Evolutionary conservation across 495 filamentous ascomycete species (phyloP), one percentile per base, ranked within the genome.

Genomic region (Pyrenopolyporus hunteri): DNA sequence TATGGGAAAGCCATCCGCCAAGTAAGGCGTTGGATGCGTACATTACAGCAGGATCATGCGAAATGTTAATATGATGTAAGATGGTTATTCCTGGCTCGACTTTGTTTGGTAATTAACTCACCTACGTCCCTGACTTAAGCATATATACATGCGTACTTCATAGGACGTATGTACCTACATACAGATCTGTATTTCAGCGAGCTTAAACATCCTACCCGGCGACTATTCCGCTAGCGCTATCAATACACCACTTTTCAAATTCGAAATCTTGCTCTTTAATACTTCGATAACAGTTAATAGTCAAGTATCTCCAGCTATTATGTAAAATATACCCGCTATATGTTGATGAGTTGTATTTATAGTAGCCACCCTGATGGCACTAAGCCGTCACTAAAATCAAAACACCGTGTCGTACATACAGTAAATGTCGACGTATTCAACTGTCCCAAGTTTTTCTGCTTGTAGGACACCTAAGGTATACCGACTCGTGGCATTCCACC

Each of bases 271-370:
- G n/a, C n/a, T n/a, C n/a, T n/a, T n/a, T n/a, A n/a, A n/a, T n/a
- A n/a, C n/a, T n/a, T n/a, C n/a, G n/a, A n/a, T n/a, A n/a, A n/a
- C n/a, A n/a, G n/a, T n/a, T n/a, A n/a, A n/a, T n/a, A n/a, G n/a
- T n/a, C n/a, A n/a, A n/a, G n/a, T n/a, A n/a, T 2, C 6, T 10
- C 3, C 7, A 16, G 6, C 14, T 52, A 47, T 45, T 55, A 54
- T 28, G 35, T 57, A 39, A 48, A 26, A 51, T 48, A 52, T 31
- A 25, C 19, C 22, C 35, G 25, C 35, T 42, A 14, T 39, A 57
- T 31, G 39, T 57, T 42, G 19, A 33, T 36, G 17, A 33, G n/a
- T 16, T 9, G 23, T 64, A 64, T 64, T 64, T 64, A 64, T 64
- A 64, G 61, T 51, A 64, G 55, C 61, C 44, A 48, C 55, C 61